Base-by-base conservation (phyloP, 2,329 filamentous ascomycete species). In the Pseudomassariella vexata region DNA sequence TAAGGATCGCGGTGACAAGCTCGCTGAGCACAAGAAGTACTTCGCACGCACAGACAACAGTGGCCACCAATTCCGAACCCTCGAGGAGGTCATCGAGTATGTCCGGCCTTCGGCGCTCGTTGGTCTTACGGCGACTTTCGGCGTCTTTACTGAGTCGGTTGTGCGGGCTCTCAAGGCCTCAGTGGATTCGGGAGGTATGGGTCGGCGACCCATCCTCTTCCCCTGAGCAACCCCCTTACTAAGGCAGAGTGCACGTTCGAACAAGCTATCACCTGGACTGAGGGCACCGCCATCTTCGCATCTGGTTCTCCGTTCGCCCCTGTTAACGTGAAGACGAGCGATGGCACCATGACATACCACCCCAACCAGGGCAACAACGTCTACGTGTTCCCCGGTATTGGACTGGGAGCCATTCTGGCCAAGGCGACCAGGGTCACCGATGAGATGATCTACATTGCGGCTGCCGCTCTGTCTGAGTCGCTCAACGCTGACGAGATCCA, bases 161-260 rank as follows among this genome's bases (percentile, higher is more conserved):
- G 71, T 98, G 39, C 76, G 80, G 40, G 74, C 73, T n/a, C 65
- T 81, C 40, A 79, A 80, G 64, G 66, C 66, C 5, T 78, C 74
- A 2, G 76, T 81, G 20, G 75, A 81, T 43, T 63, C 70, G 22
- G 71, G 74, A 30, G 76, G 76, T 30, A 54, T 77, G 45, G 88
- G 88, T 59, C 77, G 88, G 41, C 72, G 78, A 42, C 89, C 92
- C 40, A 90, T 94, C 53, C 82, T 95, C 50, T 96, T 98, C 78
- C 90, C 90, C 80, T 98, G 25, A 94, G 86, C 62, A 96, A 98
- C 68, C 92, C 92, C 30, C 80, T 89, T 31, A 89, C 83, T 64
- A 95, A 96, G 70, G 94, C 90, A 7, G 92, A 98, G 66, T 96
- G 92, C 68, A 95, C 87, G 11, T 96, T 94, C 52, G 89, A 95